Evolutionary conservation across 306 rosid genomes (phyloP), one percentile per base, ranked within the genome.

Genomic region (Quercus aquifolioides): DNA sequence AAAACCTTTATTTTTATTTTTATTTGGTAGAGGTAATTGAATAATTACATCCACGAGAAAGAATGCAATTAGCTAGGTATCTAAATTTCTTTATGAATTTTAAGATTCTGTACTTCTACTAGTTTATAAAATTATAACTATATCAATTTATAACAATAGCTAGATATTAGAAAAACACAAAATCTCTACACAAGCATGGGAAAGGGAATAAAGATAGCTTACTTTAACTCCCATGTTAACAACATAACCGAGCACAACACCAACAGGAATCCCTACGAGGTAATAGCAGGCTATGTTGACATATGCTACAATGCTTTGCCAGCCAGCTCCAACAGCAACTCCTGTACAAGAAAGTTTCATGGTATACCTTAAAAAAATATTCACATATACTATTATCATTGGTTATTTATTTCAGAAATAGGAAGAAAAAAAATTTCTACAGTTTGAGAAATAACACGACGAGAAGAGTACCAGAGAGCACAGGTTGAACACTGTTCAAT

Each of bases 261-360:
- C 91, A 49, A 81, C 83, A 52, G 91, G 91, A 79, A 90, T 56
- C 30, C 94, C 91, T 12, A 90, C 26, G 0, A 90, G 35, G 76
- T 90, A 90, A 82, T 90, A 88, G 23, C 90, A 84, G 0, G 79
- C 89, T 59, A 90, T 81, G 82, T 90, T 90, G 5, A 90, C 89
- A 31, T 86, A 87, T 74, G 94, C 90, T 38, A 90, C 91, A 30
- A 55, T 26, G 54, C 88, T 84, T 70, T 88, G 94, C 88, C 90
- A 87, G 0, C 94, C 91, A 55, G 94, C 94, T 82, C 91, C 94
- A 62, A 90, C 43, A 54, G 91, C 83, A 30, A 90, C 94, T 62
- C 91, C 91, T 88, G 68, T 41, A 5, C 7, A 56, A 12, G 4
- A 9, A 30, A 60, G 49, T 26, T 3, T 33, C 3, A 35, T 4